A percentile compares a stretch with the other conserved stretches of the same genome.
Evolutionary conservation across 768 basidiomycete species (phyloP).

Genomic region (Leccinum olivaceopallidum): DNA sequence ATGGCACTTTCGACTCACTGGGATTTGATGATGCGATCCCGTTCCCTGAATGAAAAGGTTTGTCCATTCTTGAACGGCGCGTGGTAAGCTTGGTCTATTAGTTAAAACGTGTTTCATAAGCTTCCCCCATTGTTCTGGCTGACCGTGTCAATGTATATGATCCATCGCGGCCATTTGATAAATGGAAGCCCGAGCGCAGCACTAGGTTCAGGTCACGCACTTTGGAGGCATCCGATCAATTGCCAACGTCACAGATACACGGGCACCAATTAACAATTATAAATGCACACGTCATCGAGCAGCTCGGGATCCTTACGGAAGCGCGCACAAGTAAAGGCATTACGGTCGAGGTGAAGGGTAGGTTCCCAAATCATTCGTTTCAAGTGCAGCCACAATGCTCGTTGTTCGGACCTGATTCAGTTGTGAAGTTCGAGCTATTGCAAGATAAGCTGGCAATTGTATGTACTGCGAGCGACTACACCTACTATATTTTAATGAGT

Average conservation of each 20-base stretch:
- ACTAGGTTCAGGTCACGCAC: constrained; percentile 26
- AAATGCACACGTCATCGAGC: constrained; percentile 20
- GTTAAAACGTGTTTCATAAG: constrained; percentile 35
- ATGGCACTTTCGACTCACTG: constrained; percentile 16
- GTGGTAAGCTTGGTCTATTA: constrained; percentile 16
- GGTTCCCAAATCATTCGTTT: too few species aligned
- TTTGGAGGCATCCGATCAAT: constrained; percentile 34
- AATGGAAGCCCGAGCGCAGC: constrained; percentile 35
- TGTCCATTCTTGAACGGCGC: constrained; percentile 27
- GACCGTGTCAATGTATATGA: constrained; percentile 23
- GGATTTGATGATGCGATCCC: constrained; percentile 16
- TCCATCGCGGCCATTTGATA: constrained; percentile 34
- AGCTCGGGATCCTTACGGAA: too few species aligned
- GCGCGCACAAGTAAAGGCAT: too few species aligned
- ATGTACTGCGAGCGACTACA: too few species aligned
- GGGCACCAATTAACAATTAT: constrained; percentile 19
- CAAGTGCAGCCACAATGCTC: too few species aligned
- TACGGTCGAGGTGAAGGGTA: too few species aligned
- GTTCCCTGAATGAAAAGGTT: constrained; percentile 12
- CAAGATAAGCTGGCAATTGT: too few species aligned
- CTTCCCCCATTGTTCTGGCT: constrained; percentile 23
- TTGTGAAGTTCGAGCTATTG: too few species aligned
- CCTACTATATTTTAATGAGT: too few species aligned
- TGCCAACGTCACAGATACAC: constrained; percentile 32
- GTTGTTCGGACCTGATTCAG: too few species aligned